Evolutionary conservation across 306 rosid species (phyloP).

Genomic region (Begonia masoniana): DNA sequence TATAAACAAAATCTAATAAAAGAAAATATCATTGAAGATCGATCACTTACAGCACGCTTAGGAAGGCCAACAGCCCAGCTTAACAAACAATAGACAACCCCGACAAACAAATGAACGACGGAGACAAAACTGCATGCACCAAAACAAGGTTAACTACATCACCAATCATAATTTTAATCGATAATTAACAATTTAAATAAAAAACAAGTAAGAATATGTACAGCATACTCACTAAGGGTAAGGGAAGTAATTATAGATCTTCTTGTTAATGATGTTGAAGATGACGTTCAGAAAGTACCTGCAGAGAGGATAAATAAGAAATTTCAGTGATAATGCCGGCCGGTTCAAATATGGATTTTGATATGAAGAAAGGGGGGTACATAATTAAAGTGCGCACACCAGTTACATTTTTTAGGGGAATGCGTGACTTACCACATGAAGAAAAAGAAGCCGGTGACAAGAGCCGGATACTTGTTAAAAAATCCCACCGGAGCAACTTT

Average conservation of each 20-base stretch:
- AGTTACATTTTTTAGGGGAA: too few species aligned
- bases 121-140: constrained; percentile 66
- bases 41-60: constrained; percentile 72
- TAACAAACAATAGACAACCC: constrained; percentile 71
- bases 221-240: constrained; percentile 64
- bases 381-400: too few species aligned
- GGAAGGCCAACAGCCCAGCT: constrained; percentile 86
- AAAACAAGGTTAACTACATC: too few species aligned
- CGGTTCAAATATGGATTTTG: not conserved
- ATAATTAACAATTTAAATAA: not conserved
- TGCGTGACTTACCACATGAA: constrained; percentile 55
- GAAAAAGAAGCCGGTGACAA: constrained; percentile 83
- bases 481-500: constrained; percentile 64
- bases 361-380: not conserved
- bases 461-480: constrained; percentile 37
- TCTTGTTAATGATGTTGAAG: constrained; percentile 91
- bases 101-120: constrained; percentile 75
- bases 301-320: constrained; percentile 11
- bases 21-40: not conserved
- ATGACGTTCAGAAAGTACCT: constrained; percentile 95
- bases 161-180: too few species aligned
- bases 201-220: not conserved
- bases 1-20: too few species aligned
- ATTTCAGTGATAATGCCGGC: constrained; percentile 7
- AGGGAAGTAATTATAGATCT: constrained; percentile 89